Base-by-base conservation (phyloP, 2,329 filamentous ascomycete genomes). In the Trichophyton equinum region DNA sequence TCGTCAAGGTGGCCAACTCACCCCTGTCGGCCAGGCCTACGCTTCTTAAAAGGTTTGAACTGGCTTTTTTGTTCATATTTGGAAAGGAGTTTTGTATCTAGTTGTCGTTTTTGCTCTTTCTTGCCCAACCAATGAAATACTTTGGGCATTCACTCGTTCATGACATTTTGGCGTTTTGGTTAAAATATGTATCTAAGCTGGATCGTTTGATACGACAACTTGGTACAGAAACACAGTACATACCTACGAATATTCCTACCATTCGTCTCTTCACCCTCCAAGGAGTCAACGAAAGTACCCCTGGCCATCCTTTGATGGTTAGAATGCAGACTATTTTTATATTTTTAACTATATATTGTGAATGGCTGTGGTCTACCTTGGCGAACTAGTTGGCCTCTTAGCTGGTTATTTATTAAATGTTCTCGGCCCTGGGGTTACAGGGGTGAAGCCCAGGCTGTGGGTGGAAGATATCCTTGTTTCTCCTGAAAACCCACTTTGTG, bases 11-110 rank as follows among this genome's bases (percentile, higher is more conserved):
- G 55, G 42, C 7, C 57, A 62, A 27, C 61, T 65, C 15, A 61
- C 62, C 33, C 20, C 62, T 9, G 68, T 69, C 47, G 73, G 73
- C 22, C 33, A 69, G 57, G 65, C 67, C 27, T 75, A 75, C 62
- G 57, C 60, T 20, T 61, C 60, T 13, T 62, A 63, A 55, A 51
- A 7, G 27, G 4, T 57, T 15, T 57, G 33, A 5, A 2, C 13
- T 51, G 22, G 46, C 20, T 9, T 40, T 15, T 57, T 42, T 44
- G 51, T 46, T 46, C 22, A 46, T 57, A 59, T 30, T n/a, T 55
- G 51, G 51, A 55, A 36, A 36, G 51, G 51, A 57, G 55, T 44
- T 44, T 13, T 57, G 36, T 57, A 42, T 44, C 15, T 44, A 57
- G 20, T 25, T 30, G 27, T 30, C 27, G 4, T 13, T 38, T 38